Evolutionary conservation across 495 filamentous ascomycete genomes (phyloP).

Genomic region (Ramalina intermedia): DNA sequence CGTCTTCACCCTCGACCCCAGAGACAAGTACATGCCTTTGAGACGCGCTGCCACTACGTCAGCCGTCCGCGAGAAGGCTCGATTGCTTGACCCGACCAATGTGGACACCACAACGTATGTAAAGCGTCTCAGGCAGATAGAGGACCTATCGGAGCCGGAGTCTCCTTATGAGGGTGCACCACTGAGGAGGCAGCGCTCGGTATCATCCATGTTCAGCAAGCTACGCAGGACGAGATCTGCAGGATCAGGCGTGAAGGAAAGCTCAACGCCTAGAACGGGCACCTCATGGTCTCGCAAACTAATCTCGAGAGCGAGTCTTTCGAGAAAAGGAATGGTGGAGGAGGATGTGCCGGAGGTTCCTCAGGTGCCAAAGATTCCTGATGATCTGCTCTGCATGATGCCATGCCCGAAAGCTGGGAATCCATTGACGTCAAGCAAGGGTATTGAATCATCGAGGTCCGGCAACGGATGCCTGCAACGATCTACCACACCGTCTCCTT

Average conservation of each 20-base stretch:
- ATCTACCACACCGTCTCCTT: no score
- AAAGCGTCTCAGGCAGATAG: neutral
- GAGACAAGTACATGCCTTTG: constrained; percentile 52
- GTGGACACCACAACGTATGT: neutral
- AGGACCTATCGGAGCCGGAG: neutral
- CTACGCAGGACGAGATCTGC: constrained; percentile 14
- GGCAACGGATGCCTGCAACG: no score
- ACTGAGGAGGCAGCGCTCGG: constrained; percentile 2
- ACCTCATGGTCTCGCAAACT: constrained; percentile 6
- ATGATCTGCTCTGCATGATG: neutral
- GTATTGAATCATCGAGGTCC: no score
- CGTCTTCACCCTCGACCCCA: constrained; percentile 62
- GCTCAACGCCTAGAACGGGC: neutral
- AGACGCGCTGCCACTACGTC: constrained; percentile 30
- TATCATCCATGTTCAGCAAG: constrained; percentile 11
- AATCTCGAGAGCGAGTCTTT: constrained; percentile 3
- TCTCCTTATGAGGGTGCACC: neutral
- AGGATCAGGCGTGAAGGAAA: constrained; percentile 3
- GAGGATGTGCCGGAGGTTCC: constrained; percentile 6
- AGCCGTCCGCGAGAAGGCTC: constrained; percentile 18
- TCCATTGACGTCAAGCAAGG: no score
- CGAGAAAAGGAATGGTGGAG: neutral
- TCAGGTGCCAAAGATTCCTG: constrained; percentile 4
- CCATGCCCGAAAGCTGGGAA: no score
- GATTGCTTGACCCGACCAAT: neutral